Evolutionary conservation across 2,329 filamentous ascomycete species (phyloP).

Genomic region (Colletotrichum cuscutae): DNA sequence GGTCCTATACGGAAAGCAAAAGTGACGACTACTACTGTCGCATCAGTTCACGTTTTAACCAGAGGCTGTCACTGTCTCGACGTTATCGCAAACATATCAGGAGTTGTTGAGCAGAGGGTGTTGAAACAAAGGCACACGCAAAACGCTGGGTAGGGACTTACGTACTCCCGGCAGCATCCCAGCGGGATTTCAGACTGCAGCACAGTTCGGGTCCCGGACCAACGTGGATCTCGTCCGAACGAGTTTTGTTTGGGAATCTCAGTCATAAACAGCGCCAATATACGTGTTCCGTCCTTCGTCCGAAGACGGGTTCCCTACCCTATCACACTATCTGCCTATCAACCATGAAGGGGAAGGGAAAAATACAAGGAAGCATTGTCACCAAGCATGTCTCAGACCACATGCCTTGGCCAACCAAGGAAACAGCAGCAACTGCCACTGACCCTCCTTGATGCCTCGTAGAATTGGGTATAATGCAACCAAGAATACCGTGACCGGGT

Average conservation of each 20-base stretch:
- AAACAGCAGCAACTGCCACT: conserved; percentile 22
- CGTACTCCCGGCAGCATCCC: conserved; percentile 9
- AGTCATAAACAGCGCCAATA: conserved; percentile 20
- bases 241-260: conserved; percentile 32
- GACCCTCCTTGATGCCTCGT: conserved; percentile 11
- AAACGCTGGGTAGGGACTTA: conserved; percentile 5
- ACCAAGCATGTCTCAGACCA: conserved; percentile 33
- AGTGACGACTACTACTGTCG: conserved; percentile 18
- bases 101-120: not conserved
- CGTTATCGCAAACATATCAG: not conserved
- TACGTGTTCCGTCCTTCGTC: conserved; percentile 30
- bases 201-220: conserved; percentile 29
- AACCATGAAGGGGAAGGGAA: not conserved
- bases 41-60: conserved; percentile 25
- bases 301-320: conserved; percentile 23
- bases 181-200: conserved; percentile 25
- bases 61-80: not conserved
- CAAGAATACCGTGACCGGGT: not conserved
- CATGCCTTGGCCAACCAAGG: conserved; percentile 18
- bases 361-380: conserved; percentile 22
- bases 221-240: conserved; percentile 34
- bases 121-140: conserved; percentile 16
- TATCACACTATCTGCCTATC: too few species aligned
- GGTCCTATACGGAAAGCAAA: conserved; percentile 32
- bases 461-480: conserved; percentile 25